These are phyloP conservation scores for Lactifluus piperatus DNA, from an alignment of 768 basidiomycete species.

Conservation along the genomic window DNA sequence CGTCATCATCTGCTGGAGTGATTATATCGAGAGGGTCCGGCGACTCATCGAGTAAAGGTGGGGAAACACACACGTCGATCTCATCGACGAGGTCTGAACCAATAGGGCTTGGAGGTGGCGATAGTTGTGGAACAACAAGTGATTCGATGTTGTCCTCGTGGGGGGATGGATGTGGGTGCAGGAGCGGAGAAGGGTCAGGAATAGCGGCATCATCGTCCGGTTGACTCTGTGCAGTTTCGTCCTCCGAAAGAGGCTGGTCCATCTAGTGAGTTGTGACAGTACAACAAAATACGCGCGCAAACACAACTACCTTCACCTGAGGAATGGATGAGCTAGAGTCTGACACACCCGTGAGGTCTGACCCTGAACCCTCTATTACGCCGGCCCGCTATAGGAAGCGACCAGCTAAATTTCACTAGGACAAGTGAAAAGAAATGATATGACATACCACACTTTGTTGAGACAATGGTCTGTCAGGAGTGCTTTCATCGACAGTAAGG, in stretches of 20 bases:
- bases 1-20: slow-evolving; percentile 1
- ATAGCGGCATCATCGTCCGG: slow-evolving; percentile 5
- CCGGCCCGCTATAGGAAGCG: slow-evolving; percentile 11
- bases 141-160: not conserved
- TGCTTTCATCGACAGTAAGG: slow-evolving; percentile 21
- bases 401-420: not conserved
- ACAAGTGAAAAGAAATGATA: not conserved
- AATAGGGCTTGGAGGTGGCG: slow-evolving; percentile 6
- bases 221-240: slow-evolving; percentile 8
- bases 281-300: not conserved
- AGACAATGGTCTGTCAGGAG: slow-evolving; percentile 12
- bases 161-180: not conserved
- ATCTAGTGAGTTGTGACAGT: not conserved
- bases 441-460: slow-evolving; percentile 8
- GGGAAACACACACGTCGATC: not conserved
- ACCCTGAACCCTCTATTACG: slow-evolving; percentile 2
- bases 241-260: not conserved
- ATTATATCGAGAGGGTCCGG: slow-evolving; percentile 16
- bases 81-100: slow-evolving; percentile 2
- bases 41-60: not conserved
- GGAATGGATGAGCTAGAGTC: slow-evolving; percentile 8
- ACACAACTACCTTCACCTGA: slow-evolving; percentile 7
- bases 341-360: slow-evolving; percentile 10
- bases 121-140: not conserved
- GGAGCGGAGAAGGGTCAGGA: not conserved